Evolutionary conservation across 148 eudicot species (phyloP).

Genomic region (Fallopia convolvulus): DNA sequence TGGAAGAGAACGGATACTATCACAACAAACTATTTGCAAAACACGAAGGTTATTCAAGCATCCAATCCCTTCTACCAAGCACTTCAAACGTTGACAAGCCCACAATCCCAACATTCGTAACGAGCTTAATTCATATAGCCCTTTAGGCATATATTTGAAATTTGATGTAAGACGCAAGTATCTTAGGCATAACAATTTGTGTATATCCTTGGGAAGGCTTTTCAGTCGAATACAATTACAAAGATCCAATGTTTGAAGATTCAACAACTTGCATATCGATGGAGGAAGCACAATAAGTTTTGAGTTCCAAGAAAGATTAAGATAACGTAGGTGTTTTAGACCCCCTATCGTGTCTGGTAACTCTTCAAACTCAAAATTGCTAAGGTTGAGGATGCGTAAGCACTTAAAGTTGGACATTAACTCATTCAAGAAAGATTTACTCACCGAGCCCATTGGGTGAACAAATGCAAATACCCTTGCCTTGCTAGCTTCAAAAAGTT

Average conservation of each 20-base stretch:
- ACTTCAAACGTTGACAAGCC: not conserved
- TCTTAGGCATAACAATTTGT: slow-evolving; percentile 17
- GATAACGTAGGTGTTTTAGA: slow-evolving; percentile 21
- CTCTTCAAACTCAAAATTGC: not conserved
- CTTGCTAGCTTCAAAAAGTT: not conserved
- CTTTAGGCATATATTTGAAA: not conserved
- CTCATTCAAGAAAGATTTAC: not conserved
- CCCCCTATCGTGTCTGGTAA: slow-evolving; percentile 17
- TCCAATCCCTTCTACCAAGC: not conserved
- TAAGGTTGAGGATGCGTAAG: slow-evolving; percentile 16
- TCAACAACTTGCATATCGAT: slow-evolving; percentile 15
- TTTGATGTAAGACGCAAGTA: not conserved
- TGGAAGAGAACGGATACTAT: not conserved
- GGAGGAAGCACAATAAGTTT: slow-evolving; percentile 1
- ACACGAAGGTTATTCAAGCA: not conserved
- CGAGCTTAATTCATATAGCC: not conserved
- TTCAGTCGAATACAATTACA: not conserved
- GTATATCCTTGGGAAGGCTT: slow-evolving; percentile 17
- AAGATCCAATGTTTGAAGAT: slow-evolving; percentile 18
- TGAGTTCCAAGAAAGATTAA: slow-evolving; percentile 3
- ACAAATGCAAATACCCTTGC: not conserved
- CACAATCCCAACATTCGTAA: not conserved
- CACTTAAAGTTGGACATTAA: slow-evolving; percentile 5
- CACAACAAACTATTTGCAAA: not conserved
- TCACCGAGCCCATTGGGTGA: not conserved